phyloP scores from a whole-genome alignment of 352 stramenopile genomes.

The Pythium plurisporium region DNA sequence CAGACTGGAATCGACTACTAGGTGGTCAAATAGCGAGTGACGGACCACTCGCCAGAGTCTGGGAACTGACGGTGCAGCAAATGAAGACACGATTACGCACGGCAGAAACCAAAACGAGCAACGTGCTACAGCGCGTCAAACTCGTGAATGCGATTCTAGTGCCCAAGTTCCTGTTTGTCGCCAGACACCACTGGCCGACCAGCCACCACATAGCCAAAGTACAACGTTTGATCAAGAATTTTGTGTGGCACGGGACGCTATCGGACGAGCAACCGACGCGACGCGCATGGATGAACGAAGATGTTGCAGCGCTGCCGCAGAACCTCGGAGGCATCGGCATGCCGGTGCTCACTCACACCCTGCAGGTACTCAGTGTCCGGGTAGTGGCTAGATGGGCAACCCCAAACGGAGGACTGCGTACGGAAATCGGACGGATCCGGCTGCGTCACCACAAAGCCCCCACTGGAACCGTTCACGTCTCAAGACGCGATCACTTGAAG shows the following conservation, averaged over 20 bases:
- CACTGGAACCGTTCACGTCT: not conserved
- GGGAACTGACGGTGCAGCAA: not conserved
- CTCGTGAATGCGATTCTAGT: not conserved
- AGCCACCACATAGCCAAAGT: not conserved
- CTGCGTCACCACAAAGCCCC: not conserved
- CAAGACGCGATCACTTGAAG: not conserved
- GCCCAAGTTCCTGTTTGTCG: constrained; percentile 11
- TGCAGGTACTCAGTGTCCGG: not conserved
- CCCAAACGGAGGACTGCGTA: not conserved
- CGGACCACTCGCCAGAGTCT: not conserved
- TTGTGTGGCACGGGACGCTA: not conserved
- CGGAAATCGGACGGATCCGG: not conserved
- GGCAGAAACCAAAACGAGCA: constrained; percentile 3
- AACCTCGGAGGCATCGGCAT: not conserved
- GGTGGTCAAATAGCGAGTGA: not conserved
- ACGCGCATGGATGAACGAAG: not conserved
- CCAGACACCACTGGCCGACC: not conserved
- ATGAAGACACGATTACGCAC: not conserved
- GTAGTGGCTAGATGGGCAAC: not conserved
- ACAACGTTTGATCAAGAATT: not conserved
- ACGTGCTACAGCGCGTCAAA: constrained; percentile 6
- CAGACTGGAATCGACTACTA: not conserved
- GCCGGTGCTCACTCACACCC: not conserved
- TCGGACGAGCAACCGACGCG: not conserved
- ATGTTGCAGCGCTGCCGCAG: not conserved